A percentile compares a stretch with the other conserved stretches of the same genome.
phyloP scores from a whole-genome alignment of 2,329 filamentous ascomycete genomes.

The Aspergillus sp. region DNA sequence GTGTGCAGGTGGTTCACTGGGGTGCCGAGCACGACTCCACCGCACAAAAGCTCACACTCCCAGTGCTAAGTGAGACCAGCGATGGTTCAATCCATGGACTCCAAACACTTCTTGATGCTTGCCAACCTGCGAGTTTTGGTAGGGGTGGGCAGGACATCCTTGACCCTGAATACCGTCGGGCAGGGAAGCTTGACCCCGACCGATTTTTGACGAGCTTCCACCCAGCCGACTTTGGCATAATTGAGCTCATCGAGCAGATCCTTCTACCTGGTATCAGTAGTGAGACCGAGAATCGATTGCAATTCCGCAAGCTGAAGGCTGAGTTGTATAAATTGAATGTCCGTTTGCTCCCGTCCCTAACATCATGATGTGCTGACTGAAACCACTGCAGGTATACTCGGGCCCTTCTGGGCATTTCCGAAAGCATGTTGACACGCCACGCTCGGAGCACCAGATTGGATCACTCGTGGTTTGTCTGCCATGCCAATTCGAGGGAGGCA shows the following conservation, averaged over 20 bases:
- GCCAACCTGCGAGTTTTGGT: constrained; percentile 54
- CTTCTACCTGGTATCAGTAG: constrained; percentile 42
- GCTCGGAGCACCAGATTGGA: constrained; percentile 52
- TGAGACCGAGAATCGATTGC: constrained; percentile 12
- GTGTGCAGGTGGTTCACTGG: not conserved
- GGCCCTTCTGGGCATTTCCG: constrained; percentile 55
- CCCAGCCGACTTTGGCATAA: constrained; percentile 55
- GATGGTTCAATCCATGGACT: not conserved
- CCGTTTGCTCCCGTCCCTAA: not conserved
- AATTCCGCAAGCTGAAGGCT: constrained; percentile 44
- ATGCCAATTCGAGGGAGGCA: constrained; percentile 35
- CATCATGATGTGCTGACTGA: not conserved
- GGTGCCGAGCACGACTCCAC: not conserved
- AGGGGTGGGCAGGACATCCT: constrained; percentile 48
- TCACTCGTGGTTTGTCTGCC: constrained; percentile 58
- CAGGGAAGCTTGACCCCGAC: constrained; percentile 51
- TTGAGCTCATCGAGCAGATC: constrained; percentile 52
- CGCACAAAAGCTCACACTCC: not conserved
- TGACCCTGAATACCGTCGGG: constrained; percentile 57
- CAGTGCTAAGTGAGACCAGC: not conserved
- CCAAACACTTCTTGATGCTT: constrained; percentile 33
- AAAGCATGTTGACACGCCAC: constrained; percentile 57
- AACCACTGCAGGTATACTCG: constrained; percentile 49
- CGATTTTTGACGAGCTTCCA: constrained; percentile 54
- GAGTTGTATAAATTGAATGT: constrained; percentile 63